Conservation (phyloP, 2,329 filamentous ascomycete species). For the Chrysoporthe puriensis region DNA sequence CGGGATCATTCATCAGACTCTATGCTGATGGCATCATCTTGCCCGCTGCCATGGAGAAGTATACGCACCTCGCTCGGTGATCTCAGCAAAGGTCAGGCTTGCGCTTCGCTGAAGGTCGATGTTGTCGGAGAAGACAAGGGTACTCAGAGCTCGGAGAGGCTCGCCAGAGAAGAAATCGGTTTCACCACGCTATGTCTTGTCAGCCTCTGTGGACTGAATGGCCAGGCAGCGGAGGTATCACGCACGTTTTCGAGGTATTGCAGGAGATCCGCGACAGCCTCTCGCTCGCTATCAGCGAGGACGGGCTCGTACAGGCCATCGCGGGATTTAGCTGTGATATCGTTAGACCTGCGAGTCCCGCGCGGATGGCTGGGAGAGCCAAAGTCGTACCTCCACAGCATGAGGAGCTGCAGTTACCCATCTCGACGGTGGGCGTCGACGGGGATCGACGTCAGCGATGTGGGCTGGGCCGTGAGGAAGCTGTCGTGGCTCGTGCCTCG, state of each 20-base stretch:
- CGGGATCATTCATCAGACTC: background rate
- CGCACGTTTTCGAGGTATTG: conserved; percentile 95
- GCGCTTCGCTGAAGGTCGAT: conserved; percentile 97
- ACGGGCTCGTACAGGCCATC: conserved; percentile 85
- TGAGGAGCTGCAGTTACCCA: conserved; percentile 65
- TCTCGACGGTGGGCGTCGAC: conserved; percentile 42
- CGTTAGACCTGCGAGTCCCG: conserved; percentile 16
- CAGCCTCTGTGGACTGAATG: conserved; percentile 33
- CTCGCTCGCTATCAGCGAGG: conserved; percentile 92
- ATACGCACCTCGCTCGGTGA: conserved; percentile 88
- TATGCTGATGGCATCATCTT: background rate
- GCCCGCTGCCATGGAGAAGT: background rate
- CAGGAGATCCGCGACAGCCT: conserved; percentile 92
- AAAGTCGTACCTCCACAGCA: conserved; percentile 59
- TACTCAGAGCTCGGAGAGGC: conserved; percentile 89
- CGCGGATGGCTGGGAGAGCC: conserved; percentile 18
- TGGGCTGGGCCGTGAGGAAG: conserved; percentile 19
- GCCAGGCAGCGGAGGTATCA: conserved; percentile 27
- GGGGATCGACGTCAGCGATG: conserved; percentile 25
- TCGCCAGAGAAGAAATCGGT: conserved; percentile 99
- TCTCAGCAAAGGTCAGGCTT: conserved; percentile 97
- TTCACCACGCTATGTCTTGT: conserved; percentile 74
- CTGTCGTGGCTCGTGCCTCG: conserved; percentile 25
- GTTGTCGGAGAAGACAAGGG: conserved; percentile 97
- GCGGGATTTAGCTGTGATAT: conserved; percentile 67